phyloP scores from a whole-genome alignment of 2,329 filamentous ascomycete species.

The Talaromyces sp. region DNA sequence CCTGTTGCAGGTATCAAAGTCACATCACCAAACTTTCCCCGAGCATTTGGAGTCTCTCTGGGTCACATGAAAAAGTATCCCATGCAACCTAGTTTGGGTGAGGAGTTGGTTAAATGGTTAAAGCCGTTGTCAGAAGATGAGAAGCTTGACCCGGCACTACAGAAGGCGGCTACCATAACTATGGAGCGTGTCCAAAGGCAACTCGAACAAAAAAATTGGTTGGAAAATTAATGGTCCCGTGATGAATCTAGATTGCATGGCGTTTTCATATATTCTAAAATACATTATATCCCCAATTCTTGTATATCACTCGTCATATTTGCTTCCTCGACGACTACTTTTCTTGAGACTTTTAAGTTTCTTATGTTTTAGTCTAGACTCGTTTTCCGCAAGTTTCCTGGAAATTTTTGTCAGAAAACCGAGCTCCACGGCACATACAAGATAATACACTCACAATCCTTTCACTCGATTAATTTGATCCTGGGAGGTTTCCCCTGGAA shows the following conservation, averaged over 20 bases:
- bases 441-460: constrained; percentile 39
- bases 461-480: constrained; percentile 52
- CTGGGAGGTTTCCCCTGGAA: constrained; percentile 57
- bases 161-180: constrained; percentile 45
- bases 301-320: constrained; percentile 27
- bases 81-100: constrained; percentile 36
- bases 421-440: background rate
- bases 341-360: constrained; percentile 60
- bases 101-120: constrained; percentile 46
- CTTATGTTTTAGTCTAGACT: constrained; percentile 52
- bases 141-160: constrained; percentile 49
- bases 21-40: constrained; percentile 65
- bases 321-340: constrained; percentile 43
- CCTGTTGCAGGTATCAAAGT: constrained; percentile 62
- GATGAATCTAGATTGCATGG: constrained; percentile 14
- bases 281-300: constrained; percentile 8
- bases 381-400: constrained; percentile 55
- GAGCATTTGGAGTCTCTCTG: constrained; percentile 62
- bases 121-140: constrained; percentile 40
- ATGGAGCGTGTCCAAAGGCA: constrained; percentile 28
- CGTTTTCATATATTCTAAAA: constrained; percentile 17
- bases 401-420: constrained; percentile 15
- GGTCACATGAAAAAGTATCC: constrained; percentile 53
- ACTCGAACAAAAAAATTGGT: constrained; percentile 14
- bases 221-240: constrained; percentile 13